Percentiles rank a stretch among this genome's conserved stretches.
These are phyloP conservation scores for Aureobasidium sp. DNA, from an alignment of 2,329 filamentous ascomycete genomes.

Conservation along the genomic window DNA sequence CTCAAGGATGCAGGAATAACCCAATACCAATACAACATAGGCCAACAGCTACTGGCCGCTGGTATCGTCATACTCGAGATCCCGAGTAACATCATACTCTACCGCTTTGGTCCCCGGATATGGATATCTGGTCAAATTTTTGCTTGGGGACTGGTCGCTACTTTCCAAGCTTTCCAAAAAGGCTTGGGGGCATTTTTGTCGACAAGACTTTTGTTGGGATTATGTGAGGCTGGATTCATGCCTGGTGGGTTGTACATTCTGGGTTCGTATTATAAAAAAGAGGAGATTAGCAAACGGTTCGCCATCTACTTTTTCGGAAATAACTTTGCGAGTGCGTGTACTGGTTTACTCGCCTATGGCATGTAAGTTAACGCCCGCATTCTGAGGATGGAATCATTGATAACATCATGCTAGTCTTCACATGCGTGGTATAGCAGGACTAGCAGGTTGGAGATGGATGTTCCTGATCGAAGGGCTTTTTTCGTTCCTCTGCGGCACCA, in stretches of 20 bases:
- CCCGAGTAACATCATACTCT: constrained; percentile 27
- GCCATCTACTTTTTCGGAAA: constrained; percentile 39
- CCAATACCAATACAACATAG: constrained; percentile 29
- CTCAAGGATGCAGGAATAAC: constrained; percentile 27
- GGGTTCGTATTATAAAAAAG: constrained; percentile 38
- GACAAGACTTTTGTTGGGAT: constrained; percentile 34
- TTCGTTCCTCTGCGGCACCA: constrained; percentile 47
- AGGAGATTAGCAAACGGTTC: constrained; percentile 38
- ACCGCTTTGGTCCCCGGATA: constrained; percentile 31
- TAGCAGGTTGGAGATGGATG: constrained; percentile 42
- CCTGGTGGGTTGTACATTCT: constrained; percentile 40
- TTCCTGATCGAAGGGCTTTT: constrained; percentile 52
- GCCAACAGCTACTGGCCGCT: constrained; percentile 29
- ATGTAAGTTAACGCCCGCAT: constrained; percentile 22
- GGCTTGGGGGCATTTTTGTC: constrained; percentile 32
- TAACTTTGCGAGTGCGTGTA: constrained; percentile 31
- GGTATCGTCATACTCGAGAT: constrained; percentile 30
- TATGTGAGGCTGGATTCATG: constrained; percentile 40
- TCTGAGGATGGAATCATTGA: no score
- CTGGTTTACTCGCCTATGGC: constrained; percentile 35
- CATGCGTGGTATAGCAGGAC: constrained; percentile 35
- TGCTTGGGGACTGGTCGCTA: constrained; percentile 33
- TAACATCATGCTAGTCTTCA: constrained; percentile 26
- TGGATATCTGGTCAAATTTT: constrained; percentile 36
- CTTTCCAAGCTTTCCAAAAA: constrained; percentile 36